Evolutionary conservation across 139 green algal genomes (phyloP).

Genomic region (Volvox reticuliferus): DNA sequence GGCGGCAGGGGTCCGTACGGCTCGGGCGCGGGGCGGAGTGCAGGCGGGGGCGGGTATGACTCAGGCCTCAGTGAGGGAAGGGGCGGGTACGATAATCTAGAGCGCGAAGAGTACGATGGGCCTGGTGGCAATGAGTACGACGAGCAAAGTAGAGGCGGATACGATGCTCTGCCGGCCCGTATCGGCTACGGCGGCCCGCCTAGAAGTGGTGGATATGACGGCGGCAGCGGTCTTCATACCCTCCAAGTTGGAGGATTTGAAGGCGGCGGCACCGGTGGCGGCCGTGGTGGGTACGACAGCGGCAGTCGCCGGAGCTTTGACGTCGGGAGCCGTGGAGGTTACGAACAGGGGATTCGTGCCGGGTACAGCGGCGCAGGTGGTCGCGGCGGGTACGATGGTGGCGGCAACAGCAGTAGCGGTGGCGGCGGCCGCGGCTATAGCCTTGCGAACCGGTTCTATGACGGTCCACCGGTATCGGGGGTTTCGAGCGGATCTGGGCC

Average conservation of each 20-base stretch:
- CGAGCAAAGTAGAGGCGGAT: not conserved
- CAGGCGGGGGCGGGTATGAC: not conserved
- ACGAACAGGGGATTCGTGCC: not conserved
- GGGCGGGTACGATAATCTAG: not conserved
- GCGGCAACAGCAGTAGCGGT: not conserved
- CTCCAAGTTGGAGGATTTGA: not conserved
- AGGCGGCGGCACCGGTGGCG: not conserved
- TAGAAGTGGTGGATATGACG: not conserved
- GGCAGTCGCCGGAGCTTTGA: not conserved
- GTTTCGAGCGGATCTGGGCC: not conserved
- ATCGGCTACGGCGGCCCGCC: not conserved
- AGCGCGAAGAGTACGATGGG: not conserved
- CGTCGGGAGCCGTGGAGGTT: not conserved
- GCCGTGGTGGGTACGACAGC: not conserved
- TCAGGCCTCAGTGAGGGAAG: not conserved
- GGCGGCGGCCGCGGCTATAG: not conserved
- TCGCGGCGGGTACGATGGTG: not conserved
- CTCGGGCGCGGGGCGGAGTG: not conserved
- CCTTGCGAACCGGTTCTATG: not conserved
- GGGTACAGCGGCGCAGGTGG: not conserved
- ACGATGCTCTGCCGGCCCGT: not conserved
- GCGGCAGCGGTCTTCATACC: not conserved
- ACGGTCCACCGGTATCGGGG: not conserved
- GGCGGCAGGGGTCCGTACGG: not conserved
- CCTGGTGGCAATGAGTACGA: not conserved